Percentiles rank a stretch among this genome's conserved stretches.
These are phyloP conservation scores for Voacanga thouarsii DNA, from an alignment of 257 asterid genomes.

Conservation along the genomic window DNA sequence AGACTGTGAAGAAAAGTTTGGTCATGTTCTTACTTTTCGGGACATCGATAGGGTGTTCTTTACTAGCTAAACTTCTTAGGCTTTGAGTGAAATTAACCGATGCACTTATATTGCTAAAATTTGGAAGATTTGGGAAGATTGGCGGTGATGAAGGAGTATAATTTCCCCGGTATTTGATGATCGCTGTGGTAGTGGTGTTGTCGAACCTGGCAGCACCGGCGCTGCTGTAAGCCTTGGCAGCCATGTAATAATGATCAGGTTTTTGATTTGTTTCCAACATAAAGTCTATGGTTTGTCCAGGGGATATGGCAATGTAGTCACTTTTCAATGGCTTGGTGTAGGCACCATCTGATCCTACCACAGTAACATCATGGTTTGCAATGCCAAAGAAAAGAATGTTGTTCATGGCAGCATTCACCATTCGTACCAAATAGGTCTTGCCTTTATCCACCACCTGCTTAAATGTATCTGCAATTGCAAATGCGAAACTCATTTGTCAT, in stretches of 20 bases:
- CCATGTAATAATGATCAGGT: conserved; percentile 59
- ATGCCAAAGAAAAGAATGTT: conserved; percentile 49
- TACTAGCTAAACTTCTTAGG: conserved; percentile 4
- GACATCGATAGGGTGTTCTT: conserved; percentile 30
- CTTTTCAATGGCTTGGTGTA: conserved; percentile 42
- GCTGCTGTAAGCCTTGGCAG: conserved; percentile 32
- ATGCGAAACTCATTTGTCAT: not conserved
- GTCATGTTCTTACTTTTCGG: conserved; percentile 33
- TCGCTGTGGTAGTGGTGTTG: conserved; percentile 43
- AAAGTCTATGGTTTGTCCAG: conserved; percentile 60
- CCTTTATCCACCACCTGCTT: conserved; percentile 38
- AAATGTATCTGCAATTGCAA: conserved; percentile 38
- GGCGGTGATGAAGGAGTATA: conserved; percentile 35
- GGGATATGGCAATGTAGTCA: conserved; percentile 45
- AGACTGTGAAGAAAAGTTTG: conserved; percentile 40
- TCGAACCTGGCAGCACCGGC: not conserved
- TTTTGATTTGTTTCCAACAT: conserved; percentile 42
- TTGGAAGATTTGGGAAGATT: conserved; percentile 21
- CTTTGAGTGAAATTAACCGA: not conserved
- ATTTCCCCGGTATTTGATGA: conserved; percentile 30
- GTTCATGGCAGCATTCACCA: conserved; percentile 57
- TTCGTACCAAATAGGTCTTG: conserved; percentile 45
- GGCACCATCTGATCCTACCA: conserved; percentile 56
- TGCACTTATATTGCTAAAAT: not conserved
- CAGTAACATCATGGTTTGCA: conserved; percentile 47